Evolutionary conservation across 2,329 filamentous ascomycete genomes (phyloP).

Genomic region (Delphinella strobiligena): DNA sequence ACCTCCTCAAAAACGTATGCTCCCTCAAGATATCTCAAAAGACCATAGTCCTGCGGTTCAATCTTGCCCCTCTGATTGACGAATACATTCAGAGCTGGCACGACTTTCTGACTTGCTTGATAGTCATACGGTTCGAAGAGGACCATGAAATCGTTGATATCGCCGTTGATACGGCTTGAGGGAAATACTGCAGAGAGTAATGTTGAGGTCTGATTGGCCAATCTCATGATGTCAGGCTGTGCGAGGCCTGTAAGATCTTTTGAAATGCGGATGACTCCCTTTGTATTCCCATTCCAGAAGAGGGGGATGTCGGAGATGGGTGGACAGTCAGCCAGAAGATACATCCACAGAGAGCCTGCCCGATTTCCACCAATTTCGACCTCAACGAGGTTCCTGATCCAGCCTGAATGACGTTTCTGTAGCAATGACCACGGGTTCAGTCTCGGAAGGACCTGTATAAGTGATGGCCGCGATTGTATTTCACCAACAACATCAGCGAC

Average conservation of each 20-base stretch:
- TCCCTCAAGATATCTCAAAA: slow-evolving; percentile 11
- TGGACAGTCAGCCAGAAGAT: slow-evolving; percentile 11
- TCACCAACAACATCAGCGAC: slow-evolving; percentile 3
- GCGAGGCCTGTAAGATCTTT: too few relatives aligned
- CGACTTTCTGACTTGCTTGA: neutral
- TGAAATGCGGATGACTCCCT: too few relatives aligned
- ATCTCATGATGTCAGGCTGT: too few relatives aligned
- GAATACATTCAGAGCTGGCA: neutral
- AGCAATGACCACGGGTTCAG: slow-evolving; percentile 3
- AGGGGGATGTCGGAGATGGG: slow-evolving; percentile 10
- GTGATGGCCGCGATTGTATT: slow-evolving; percentile 13
- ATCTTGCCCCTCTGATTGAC: neutral
- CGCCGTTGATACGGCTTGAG: too few relatives aligned
- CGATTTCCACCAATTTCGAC: slow-evolving; percentile 2
- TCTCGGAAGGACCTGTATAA: slow-evolving; percentile 12
- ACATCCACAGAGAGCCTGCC: slow-evolving; percentile 11
- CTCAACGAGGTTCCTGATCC: slow-evolving; percentile 2
- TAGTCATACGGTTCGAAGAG: too few relatives aligned
- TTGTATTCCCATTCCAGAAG: slow-evolving; percentile 14
- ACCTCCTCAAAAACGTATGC: slow-evolving; percentile 11
- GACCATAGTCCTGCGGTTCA: slow-evolving; percentile 6
- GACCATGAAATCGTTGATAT: too few relatives aligned
- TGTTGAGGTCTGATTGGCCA: too few relatives aligned
- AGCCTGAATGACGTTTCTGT: neutral
- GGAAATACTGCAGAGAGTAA: too few relatives aligned